phyloP scores from a whole-genome alignment of 768 basidiomycete species.

The Punctularia strigosozonata region DNA sequence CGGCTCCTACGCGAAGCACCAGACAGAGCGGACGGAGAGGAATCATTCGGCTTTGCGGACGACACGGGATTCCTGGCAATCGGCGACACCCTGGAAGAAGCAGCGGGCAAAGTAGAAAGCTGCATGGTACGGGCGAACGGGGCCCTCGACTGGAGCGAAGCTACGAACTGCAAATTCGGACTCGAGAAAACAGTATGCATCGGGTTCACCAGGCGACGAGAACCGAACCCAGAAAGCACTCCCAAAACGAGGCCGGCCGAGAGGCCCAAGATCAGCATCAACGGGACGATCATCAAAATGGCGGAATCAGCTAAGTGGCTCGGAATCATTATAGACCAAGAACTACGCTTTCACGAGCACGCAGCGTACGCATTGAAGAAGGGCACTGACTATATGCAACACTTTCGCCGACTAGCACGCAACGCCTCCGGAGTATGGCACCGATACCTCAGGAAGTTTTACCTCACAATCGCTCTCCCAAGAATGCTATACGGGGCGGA shows the following conservation, averaged over 20 bases:
- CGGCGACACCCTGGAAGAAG: slow-evolving; percentile 7
- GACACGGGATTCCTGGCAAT: slow-evolving; percentile 5
- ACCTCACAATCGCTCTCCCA: slow-evolving; percentile 10
- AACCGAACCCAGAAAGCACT: slow-evolving; percentile 1
- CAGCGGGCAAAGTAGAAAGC: slow-evolving; percentile 7
- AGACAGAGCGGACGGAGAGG: slow-evolving; percentile 2
- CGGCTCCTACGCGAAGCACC: slow-evolving; percentile 7
- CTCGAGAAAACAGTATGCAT: slow-evolving; percentile 4
- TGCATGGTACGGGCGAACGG: slow-evolving; percentile 13
- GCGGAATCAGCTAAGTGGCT: slow-evolving; percentile 14
- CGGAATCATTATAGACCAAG: slow-evolving; percentile 18
- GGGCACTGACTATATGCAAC: slow-evolving; percentile 4
- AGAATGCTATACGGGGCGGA: slow-evolving; percentile 14
- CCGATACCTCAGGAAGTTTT: slow-evolving; percentile 5
- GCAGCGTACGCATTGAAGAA: slow-evolving; percentile 10
- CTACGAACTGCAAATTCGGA: slow-evolving; percentile 10
- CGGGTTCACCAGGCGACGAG: slow-evolving; percentile 1
- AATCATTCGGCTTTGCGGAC: slow-evolving; percentile 7
- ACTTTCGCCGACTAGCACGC: slow-evolving; percentile 1
- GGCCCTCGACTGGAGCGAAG: slow-evolving; percentile 15
- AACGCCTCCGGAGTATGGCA: slow-evolving; percentile 3
- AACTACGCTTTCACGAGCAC: slow-evolving; percentile 14
- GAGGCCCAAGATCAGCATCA: slow-evolving; percentile 7
- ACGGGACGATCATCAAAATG: slow-evolving; percentile 9
- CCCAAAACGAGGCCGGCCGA: not conserved